Evolutionary conservation across 495 filamentous ascomycete species (phyloP).

Genomic region (Penicillium paradoxum): DNA sequence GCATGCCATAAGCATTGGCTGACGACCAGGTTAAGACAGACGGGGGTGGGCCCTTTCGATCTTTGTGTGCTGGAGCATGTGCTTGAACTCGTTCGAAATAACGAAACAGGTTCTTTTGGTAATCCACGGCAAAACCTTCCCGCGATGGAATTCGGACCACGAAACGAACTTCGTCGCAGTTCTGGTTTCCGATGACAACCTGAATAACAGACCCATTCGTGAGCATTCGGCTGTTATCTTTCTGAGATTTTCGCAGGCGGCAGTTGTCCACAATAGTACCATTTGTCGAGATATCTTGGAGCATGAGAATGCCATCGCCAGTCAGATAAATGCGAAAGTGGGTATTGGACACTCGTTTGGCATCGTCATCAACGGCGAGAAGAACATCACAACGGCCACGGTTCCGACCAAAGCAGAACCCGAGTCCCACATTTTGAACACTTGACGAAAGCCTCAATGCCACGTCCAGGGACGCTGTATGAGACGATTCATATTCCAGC

Average conservation of each 20-base stretch:
- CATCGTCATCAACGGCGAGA: constrained; percentile 48
- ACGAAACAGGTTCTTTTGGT: constrained; percentile 51
- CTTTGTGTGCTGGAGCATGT: constrained; percentile 18
- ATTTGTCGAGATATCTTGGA: constrained; percentile 88
- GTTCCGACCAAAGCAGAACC: constrained; percentile 86
- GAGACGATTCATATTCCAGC: constrained; percentile 34
- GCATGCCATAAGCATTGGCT: constrained; percentile 49
- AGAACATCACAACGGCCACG: constrained; percentile 65
- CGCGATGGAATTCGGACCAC: constrained; percentile 77
- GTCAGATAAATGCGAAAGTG: constrained; percentile 93
- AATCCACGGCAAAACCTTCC: constrained; percentile 54
- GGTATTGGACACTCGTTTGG: constrained; percentile 69
- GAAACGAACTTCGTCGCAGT: constrained; percentile 60
- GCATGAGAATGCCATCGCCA: constrained; percentile 71
- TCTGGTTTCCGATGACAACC: constrained; percentile 51
- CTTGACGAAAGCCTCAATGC: constrained; percentile 72
- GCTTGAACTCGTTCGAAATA: constrained; percentile 46
- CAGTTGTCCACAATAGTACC: constrained; percentile 78
- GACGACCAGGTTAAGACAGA: constrained; percentile 32
- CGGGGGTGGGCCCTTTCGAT: constrained; percentile 25
- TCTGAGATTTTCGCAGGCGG: constrained; percentile 49
- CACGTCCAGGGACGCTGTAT: constrained; percentile 57
- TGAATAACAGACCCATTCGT: constrained; percentile 66
- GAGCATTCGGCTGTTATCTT: constrained; percentile 57
- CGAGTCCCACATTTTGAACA: constrained; percentile 56